These are phyloP conservation scores for Oemleria cerasiformis DNA, from an alignment of 306 rosid species.

Conservation along the genomic window DNA sequence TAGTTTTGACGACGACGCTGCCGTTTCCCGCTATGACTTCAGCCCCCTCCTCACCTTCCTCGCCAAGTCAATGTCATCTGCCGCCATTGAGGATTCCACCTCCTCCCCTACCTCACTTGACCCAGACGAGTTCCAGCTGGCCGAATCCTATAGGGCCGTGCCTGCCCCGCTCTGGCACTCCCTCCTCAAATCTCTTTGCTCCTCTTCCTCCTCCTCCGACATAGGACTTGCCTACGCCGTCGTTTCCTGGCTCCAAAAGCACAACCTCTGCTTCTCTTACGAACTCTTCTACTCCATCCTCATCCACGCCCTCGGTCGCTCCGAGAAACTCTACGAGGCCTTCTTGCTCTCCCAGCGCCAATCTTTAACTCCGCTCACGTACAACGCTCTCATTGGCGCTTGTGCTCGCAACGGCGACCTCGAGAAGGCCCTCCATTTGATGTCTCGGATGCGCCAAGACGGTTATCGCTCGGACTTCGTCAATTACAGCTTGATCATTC, in stretches of 20 bases:
- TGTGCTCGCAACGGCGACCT: constrained; percentile 85
- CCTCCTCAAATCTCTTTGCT: constrained; percentile 76
- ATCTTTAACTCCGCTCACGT: constrained; percentile 69
- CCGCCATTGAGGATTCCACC: neutral
- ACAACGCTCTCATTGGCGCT: constrained; percentile 83
- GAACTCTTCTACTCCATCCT: constrained; percentile 86
- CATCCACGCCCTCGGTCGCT: constrained; percentile 87
- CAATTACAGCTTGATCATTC: constrained; percentile 77
- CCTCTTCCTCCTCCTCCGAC: constrained; percentile 48
- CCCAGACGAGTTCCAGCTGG: constrained; percentile 70
- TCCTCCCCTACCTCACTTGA: constrained; percentile 58
- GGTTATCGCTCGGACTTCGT: constrained; percentile 78
- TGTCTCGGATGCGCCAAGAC: constrained; percentile 82
- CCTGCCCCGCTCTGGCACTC: constrained; percentile 89
- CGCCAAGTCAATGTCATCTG: constrained; percentile 11
- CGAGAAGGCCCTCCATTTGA: constrained; percentile 72
- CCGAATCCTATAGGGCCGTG: constrained; percentile 82
- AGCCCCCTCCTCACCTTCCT: constrained; percentile 70
- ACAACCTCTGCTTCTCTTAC: constrained; percentile 88
- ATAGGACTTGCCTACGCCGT: constrained; percentile 67
- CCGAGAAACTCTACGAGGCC: constrained; percentile 87
- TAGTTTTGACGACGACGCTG: constrained; percentile 34
- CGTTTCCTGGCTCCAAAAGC: constrained; percentile 84
- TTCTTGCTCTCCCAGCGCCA: constrained; percentile 77
- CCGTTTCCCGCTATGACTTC: constrained; percentile 66